A percentile compares a stretch with the other conserved stretches of the same genome.
Conservation (phyloP, 768 basidiomycete species). For the Cystobasidium ongulense region DNA sequence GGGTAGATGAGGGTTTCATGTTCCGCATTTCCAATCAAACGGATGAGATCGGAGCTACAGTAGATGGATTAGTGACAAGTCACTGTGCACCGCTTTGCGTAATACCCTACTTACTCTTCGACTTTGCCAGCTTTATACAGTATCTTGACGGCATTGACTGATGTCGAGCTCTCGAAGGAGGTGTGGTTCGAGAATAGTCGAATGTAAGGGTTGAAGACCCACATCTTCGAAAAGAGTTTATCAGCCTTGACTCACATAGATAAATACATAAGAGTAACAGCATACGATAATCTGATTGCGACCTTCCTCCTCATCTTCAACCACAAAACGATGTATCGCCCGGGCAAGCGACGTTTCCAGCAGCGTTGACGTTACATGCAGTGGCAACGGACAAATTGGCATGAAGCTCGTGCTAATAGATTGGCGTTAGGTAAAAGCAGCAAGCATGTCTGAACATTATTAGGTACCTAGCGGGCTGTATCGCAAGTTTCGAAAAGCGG, state of each 20-base stretch:
- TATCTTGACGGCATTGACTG: slow-evolving; percentile 15
- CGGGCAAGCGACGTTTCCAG: slow-evolving; percentile 82
- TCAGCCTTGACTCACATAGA: background rate
- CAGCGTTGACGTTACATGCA: slow-evolving; percentile 72
- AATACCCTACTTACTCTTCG: slow-evolving; percentile 42
- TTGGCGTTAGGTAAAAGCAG: background rate
- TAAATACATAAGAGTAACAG: slow-evolving; percentile 17
- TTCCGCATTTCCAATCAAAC: slow-evolving; percentile 66
- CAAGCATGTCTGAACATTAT: background rate
- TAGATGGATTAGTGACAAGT: background rate
- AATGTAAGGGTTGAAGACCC: slow-evolving; percentile 89
- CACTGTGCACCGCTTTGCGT: background rate
- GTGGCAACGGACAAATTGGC: slow-evolving; percentile 48
- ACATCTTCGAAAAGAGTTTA: slow-evolving; percentile 54
- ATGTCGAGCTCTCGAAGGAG: background rate
- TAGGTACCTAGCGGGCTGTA: slow-evolving; percentile 57
- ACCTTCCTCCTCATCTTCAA: slow-evolving; percentile 79
- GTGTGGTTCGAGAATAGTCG: slow-evolving; percentile 57
- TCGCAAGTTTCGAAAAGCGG: slow-evolving; percentile 73
- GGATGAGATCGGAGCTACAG: slow-evolving; percentile 13
- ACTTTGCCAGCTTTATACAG: slow-evolving; percentile 50
- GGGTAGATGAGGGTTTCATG: slow-evolving; percentile 84
- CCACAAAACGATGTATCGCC: slow-evolving; percentile 81
- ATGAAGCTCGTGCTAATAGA: slow-evolving; percentile 8
- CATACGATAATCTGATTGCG: slow-evolving; percentile 68